phyloP scores from a whole-genome alignment of 129 eudicot species.

The Scalesia atractyloides region DNA sequence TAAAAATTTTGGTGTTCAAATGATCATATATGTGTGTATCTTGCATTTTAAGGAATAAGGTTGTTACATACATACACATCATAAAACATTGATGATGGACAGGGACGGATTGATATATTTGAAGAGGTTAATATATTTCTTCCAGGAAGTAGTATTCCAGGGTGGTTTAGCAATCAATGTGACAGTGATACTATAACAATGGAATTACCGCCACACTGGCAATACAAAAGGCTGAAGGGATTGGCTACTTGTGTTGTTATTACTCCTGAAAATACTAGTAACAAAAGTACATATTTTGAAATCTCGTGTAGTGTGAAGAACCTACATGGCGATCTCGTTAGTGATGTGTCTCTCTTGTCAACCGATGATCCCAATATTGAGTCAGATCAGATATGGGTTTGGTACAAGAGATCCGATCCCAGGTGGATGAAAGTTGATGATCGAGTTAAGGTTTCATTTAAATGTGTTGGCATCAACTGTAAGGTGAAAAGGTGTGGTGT shows the following conservation, averaged over 20 bases:
- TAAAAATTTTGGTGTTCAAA: not conserved
- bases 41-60: not conserved
- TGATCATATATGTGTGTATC: not conserved
- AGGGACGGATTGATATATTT: constrained; percentile 30
- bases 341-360: constrained; percentile 19
- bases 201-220: constrained; percentile 27
- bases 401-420: constrained; percentile 24
- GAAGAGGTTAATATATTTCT: constrained; percentile 30
- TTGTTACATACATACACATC: not conserved
- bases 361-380: constrained; percentile 29
- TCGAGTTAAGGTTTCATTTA: constrained; percentile 25
- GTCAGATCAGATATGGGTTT: constrained; percentile 36
- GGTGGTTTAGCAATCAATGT: constrained; percentile 32
- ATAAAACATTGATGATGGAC: not conserved
- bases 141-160: constrained; percentile 40
- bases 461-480: constrained; percentile 27
- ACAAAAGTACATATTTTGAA: constrained; percentile 25
- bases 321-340: constrained; percentile 13
- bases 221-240: constrained; percentile 24
- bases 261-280: constrained; percentile 12
- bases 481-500: constrained; percentile 33
- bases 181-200: constrained; percentile 10
- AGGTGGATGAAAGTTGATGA: constrained; percentile 32
- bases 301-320: constrained; percentile 28
- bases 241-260: constrained; percentile 29